These are phyloP conservation scores for Lagenaria siceraria DNA, from an alignment of 306 rosid genomes.

Conservation along the genomic window DNA sequence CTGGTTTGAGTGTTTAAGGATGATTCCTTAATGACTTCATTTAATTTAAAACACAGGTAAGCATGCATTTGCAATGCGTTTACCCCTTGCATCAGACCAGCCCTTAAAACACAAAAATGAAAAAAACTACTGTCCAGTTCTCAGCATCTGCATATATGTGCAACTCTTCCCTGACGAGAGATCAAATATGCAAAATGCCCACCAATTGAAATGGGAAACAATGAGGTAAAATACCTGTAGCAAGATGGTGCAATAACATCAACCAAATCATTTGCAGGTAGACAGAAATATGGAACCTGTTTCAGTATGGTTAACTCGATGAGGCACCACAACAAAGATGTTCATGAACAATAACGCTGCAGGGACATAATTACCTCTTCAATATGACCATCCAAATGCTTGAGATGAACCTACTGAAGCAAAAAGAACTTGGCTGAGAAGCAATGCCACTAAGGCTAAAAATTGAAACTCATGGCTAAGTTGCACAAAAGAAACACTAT, in stretches of 20 bases:
- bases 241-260: constrained; percentile 99
- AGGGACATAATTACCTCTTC: constrained; percentile 55
- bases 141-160: not conserved
- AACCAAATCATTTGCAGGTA: constrained; percentile 93
- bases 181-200: not conserved
- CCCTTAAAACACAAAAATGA: not conserved
- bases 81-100: not conserved
- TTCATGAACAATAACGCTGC: constrained; percentile 4
- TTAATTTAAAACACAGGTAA: not conserved
- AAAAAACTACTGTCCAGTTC: not conserved
- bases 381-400: constrained; percentile 92
- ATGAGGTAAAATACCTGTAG: constrained; percentile 48
- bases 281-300: constrained; percentile 98
- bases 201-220: not conserved
- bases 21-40: not conserved
- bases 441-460: not conserved
- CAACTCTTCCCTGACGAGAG: not conserved
- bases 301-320: constrained; percentile 24
- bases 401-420: constrained; percentile 58
- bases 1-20: not conserved
- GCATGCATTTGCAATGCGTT: not conserved
- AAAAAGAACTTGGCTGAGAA: constrained; percentile 3
- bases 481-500: not conserved
- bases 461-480: not conserved
- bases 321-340: constrained; percentile 20